Evolutionary conservation across 768 basidiomycete genomes (phyloP), one percentile per base, ranked within the genome.

Genomic region (Pisolithus marmoratus): DNA sequence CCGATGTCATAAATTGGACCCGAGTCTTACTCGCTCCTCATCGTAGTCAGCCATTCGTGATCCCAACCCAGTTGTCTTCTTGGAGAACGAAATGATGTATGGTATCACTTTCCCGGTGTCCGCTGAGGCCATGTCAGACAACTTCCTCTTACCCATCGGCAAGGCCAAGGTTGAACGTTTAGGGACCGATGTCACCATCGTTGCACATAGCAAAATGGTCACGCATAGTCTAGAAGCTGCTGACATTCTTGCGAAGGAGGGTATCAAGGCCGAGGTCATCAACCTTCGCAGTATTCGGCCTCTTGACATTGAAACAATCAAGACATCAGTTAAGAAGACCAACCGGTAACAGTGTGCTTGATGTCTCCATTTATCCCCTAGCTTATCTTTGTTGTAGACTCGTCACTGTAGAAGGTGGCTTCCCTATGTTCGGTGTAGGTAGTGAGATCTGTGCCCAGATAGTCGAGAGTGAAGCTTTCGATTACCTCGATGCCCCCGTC

Each of bases 51-150:
- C 96, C 38, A 98, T 99, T 65, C 90, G 96, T 37, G 96, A 99
- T 71, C 94, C 94, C 49, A 98, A 95, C 75, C 94, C 94, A 14
- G 90, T 97, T 60, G 94, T 97, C 59, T 94, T 99, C 81, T 87
- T 99, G 48, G 96, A 99, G 70, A 99, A 99, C 73, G 96, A 99
- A 72, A 93, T 99, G 83, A 72, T 99, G 68, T 99, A 99, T 74
- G 96, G 96, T 72, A 84, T 94, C 57, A 82, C 87, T 34, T 99
- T 98, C 87, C 94, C 94, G 46, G 87, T 98, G 85, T 92, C 93
- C 24, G 69, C 84, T 57, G 94, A 94, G 63, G 94, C 93, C 61
- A 85, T 96, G 84, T 93, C 91, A 48, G 90, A 94, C 69, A 83
- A 90, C 74, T 99, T 93, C 82, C 70, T 94, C 41, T 76, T 98